phyloP scores from a whole-genome alignment of 2,329 filamentous ascomycete species.

The Claviceps lovelessii region DNA sequence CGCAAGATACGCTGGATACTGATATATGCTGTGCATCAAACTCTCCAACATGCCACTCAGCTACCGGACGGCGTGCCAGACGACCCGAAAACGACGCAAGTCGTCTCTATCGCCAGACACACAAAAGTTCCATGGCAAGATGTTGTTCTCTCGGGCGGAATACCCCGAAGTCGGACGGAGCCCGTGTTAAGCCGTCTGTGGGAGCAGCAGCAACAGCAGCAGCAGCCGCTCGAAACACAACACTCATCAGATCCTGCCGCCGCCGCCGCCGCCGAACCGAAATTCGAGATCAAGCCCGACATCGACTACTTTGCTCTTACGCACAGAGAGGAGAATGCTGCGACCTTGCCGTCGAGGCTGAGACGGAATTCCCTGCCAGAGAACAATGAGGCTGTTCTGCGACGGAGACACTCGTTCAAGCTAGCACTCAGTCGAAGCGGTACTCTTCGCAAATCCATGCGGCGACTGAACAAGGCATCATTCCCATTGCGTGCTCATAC shows the following conservation, averaged over 20 bases:
- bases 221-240: slow-evolving; percentile 4
- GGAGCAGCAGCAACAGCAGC: not conserved
- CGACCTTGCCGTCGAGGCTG: slow-evolving; percentile 2
- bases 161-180: slow-evolving; percentile 17
- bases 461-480: slow-evolving; percentile 14
- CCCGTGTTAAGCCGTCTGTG: slow-evolving; percentile 8
- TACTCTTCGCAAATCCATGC: slow-evolving; percentile 21
- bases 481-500: slow-evolving; percentile 6
- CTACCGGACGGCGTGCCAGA: slow-evolving; percentile 48
- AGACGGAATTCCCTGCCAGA: slow-evolving; percentile 1
- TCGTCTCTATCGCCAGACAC: slow-evolving; percentile 29
- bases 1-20: slow-evolving; percentile 69
- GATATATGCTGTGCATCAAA: slow-evolving; percentile 59
- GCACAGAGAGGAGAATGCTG: slow-evolving; percentile 14
- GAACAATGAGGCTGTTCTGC: slow-evolving; percentile 8
- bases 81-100: slow-evolving; percentile 41
- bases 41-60: slow-evolving; percentile 49
- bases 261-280: slow-evolving; percentile 5
- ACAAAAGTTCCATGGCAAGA: slow-evolving; percentile 33
- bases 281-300: slow-evolving; percentile 37
- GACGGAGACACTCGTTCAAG: slow-evolving; percentile 17
- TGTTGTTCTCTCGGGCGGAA: slow-evolving; percentile 12
- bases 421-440: slow-evolving; percentile 18
- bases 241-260: not conserved
- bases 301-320: slow-evolving; percentile 39